Base-by-base conservation (phyloP, 306 rosid species). In the Vigna hirtella region DNA sequence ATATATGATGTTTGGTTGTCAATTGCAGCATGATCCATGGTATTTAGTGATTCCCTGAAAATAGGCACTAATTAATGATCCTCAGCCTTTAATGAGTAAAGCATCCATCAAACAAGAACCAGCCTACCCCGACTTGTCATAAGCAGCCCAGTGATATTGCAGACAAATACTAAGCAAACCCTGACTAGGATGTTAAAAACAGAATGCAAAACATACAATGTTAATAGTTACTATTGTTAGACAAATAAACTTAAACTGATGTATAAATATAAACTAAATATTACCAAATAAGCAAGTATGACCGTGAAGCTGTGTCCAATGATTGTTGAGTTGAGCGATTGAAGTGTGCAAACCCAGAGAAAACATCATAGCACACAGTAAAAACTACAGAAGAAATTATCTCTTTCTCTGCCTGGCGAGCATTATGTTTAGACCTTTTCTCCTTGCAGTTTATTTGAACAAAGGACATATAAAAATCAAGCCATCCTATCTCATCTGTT, bases 401-500 rank as follows among this genome's bases (percentile, higher is more conserved):
- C 84, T 91, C 91, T 74, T 84, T 87, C 86, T 89, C 93, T 53
- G 93, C 96, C 74, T 89, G 96, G 40, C 84, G 24, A 47, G 85
- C 63, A 24, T 77, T 83, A 48, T 74, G 77, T 86, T 86, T 87
- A 30, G 85, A 24, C 83, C 84, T 85, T 62, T 88, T 82, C 83
- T 70, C 88, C 77, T 43, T 77, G 84, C 70, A 16, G 43, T 83
- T 77, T 59, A 80, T 52, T 14, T 64, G 82, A 81, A 67, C 82
- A 79, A 82, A 82, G 17, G 88, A 71, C 66, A 78, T 84, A 28
- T 91, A 87, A 73, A 91, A 89, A 86, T 91, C 88, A 80, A 91
- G 86, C 96, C 93, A 91, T 47, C 89, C 90, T 61, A 89, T 87
- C 85, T 91, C 96, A 81, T 84, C 90, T 16, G 86, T 81, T 28